Conservation (phyloP, 2,329 filamentous ascomycete species). For the Diplodia intermedia region DNA sequence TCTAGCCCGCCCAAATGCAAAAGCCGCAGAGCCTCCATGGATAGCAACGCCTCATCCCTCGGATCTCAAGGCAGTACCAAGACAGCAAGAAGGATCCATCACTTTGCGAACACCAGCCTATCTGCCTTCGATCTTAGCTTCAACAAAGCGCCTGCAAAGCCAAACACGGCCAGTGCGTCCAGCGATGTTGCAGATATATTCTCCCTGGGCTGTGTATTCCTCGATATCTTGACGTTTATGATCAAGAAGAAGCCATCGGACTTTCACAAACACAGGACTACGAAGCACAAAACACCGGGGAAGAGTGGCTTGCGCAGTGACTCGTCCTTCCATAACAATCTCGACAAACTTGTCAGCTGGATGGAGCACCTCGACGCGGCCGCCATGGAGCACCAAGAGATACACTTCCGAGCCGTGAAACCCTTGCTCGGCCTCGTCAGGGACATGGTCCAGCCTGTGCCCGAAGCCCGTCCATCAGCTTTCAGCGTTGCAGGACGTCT, state of each 20-base stretch:
- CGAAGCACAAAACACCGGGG: slow-evolving; percentile 63
- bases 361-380: slow-evolving; percentile 67
- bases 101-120: slow-evolving; percentile 4
- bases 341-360: slow-evolving; percentile 73
- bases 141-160: slow-evolving; percentile 40
- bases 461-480: slow-evolving; percentile 51
- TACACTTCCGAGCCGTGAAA: slow-evolving; percentile 50
- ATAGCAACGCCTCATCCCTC: slow-evolving; percentile 46
- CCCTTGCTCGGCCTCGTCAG: slow-evolving; percentile 51
- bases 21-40: slow-evolving; percentile 41
- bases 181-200: slow-evolving; percentile 69
- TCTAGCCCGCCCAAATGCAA: slow-evolving; percentile 28
- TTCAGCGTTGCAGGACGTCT: slow-evolving; percentile 51
- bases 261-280: slow-evolving; percentile 70
- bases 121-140: slow-evolving; percentile 49
- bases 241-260: slow-evolving; percentile 71
- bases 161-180: slow-evolving; percentile 42
- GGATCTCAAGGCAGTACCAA: slow-evolving; percentile 39
- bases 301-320: slow-evolving; percentile 68
- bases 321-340: slow-evolving; percentile 74
- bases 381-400: slow-evolving; percentile 52
- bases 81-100: slow-evolving; percentile 39
- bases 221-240: slow-evolving; percentile 73
- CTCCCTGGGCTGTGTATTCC: slow-evolving; percentile 73
- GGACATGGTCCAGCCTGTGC: slow-evolving; percentile 52